These are phyloP conservation scores for Ehretia macrophylla DNA, from an alignment of 257 asterid species.

Conservation along the genomic window DNA sequence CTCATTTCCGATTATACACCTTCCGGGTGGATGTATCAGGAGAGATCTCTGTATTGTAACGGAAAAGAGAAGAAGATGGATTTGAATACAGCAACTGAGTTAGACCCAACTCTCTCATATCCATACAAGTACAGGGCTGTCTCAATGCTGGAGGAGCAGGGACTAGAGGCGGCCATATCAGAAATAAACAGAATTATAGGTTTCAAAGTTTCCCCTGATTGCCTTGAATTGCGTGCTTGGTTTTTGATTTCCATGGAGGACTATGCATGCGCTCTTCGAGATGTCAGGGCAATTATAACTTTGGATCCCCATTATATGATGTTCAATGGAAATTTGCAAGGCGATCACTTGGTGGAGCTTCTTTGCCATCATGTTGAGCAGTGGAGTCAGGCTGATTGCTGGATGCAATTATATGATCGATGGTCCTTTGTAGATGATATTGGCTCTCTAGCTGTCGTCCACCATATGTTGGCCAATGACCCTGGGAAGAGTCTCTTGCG, in stretches of 20 bases:
- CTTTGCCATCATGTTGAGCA: conserved; percentile 49
- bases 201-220: conserved; percentile 84
- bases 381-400: conserved; percentile 90
- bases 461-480: conserved; percentile 84
- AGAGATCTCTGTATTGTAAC: conserved; percentile 65
- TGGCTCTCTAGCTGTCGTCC: conserved; percentile 93
- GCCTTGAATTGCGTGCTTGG: conserved; percentile 98
- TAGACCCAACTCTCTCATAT: conserved; percentile 87
- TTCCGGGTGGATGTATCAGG: conserved; percentile 97
- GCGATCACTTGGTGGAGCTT: not conserved
- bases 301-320: conserved; percentile 77
- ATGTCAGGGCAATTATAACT: conserved; percentile 79
- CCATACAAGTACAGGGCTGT: conserved; percentile 83
- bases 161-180: conserved; percentile 54
- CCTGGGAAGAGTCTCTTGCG: conserved; percentile 82
- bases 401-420: conserved; percentile 88
- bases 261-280: conserved; percentile 72
- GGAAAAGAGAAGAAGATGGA: conserved; percentile 76
- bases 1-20: conserved; percentile 63
- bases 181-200: conserved; percentile 74
- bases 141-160: conserved; percentile 53
- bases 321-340: conserved; percentile 57
- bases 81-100: conserved; percentile 64
- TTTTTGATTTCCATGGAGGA: conserved; percentile 66
- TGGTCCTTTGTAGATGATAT: conserved; percentile 96